Percentiles rank a stretch among this genome's conserved stretches.
These are phyloP conservation scores for Pythium sukuiense DNA, from an alignment of 352 stramenopile species.

Conservation along the genomic window DNA sequence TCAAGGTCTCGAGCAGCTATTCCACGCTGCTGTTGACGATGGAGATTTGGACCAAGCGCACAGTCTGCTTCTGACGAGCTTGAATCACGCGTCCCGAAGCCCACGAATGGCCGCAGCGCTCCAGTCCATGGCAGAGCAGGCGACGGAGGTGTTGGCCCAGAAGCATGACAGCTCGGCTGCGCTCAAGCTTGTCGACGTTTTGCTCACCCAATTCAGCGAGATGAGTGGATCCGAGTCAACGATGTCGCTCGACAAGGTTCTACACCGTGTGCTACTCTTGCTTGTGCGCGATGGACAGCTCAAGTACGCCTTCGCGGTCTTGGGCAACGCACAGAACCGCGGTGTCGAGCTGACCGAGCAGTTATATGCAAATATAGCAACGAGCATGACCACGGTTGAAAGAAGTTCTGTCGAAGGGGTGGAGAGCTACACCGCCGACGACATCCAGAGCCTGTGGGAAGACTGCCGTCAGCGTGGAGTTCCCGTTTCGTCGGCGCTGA, in stretches of 20 bases:
- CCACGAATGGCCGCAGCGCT: neutral
- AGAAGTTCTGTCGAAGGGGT: neutral
- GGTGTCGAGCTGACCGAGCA: neutral
- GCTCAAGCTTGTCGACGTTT: neutral
- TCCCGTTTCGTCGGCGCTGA: neutral
- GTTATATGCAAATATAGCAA: neutral
- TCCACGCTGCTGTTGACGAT: neutral
- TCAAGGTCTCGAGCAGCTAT: neutral
- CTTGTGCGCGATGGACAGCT: neutral
- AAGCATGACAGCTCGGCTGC: neutral
- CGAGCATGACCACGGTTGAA: neutral
- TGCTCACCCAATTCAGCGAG: neutral
- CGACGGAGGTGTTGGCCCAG: neutral
- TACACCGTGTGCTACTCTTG: neutral
- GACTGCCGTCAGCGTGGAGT: neutral
- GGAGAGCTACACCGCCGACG: neutral
- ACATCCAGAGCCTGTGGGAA: neutral
- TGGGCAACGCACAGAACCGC: constrained; percentile 2
- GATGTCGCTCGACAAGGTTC: neutral
- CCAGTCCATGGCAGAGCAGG: neutral
- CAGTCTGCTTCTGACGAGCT: neutral
- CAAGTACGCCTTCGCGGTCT: neutral
- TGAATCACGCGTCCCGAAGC: neutral
- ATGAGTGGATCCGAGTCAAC: neutral
- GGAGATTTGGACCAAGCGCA: neutral